phyloP scores from a whole-genome alignment of 1,284 basidiomycete genomes.

The Lentinula novae-zelandiae region DNA sequence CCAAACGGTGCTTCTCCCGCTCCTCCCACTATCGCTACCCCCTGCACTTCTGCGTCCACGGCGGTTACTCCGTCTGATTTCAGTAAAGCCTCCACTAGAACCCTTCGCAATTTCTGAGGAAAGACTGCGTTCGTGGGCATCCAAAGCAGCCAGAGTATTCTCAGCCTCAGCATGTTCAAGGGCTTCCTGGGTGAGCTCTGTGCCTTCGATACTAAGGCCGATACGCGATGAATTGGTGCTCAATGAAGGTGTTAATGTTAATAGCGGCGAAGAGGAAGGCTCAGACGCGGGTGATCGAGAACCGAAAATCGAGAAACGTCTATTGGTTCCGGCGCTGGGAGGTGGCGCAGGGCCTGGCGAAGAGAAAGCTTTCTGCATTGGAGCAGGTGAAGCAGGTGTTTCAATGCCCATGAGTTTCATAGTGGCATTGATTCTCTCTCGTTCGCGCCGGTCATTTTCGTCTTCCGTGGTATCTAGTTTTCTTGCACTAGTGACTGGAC shows the following conservation, averaged over 20 bases:
- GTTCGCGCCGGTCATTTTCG: constrained; percentile 81
- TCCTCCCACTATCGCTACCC: constrained; percentile 46
- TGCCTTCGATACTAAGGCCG: constrained; percentile 35
- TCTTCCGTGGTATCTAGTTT: constrained; percentile 82
- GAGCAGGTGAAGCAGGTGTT: constrained; percentile 30
- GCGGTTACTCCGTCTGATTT: constrained; percentile 57
- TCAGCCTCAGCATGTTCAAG: constrained; percentile 74
- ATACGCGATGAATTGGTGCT: constrained; percentile 27
- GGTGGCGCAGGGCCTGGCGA: constrained; percentile 33
- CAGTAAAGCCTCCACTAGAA: constrained; percentile 69
- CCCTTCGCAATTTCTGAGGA: constrained; percentile 76
- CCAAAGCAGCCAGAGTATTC: constrained; percentile 65
- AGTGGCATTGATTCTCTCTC: constrained; percentile 81
- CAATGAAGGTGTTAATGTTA: constrained; percentile 30
- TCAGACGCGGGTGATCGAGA: constrained; percentile 37
- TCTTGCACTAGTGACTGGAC: constrained; percentile 54
- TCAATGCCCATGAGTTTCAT: constrained; percentile 93
- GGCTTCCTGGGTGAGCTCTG: constrained; percentile 67
- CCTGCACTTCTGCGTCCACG: constrained; percentile 49
- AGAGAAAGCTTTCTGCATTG: constrained; percentile 39
- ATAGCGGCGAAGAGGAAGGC: constrained; percentile 43
- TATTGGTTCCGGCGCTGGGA: constrained; percentile 27
- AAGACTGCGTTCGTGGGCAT: constrained; percentile 69
- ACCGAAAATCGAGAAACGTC: constrained; percentile 72
- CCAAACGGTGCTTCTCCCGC: constrained; percentile 67